Base-by-base conservation (phyloP, 1,284 basidiomycete genomes). In the Gomphus bonarii region DNA sequence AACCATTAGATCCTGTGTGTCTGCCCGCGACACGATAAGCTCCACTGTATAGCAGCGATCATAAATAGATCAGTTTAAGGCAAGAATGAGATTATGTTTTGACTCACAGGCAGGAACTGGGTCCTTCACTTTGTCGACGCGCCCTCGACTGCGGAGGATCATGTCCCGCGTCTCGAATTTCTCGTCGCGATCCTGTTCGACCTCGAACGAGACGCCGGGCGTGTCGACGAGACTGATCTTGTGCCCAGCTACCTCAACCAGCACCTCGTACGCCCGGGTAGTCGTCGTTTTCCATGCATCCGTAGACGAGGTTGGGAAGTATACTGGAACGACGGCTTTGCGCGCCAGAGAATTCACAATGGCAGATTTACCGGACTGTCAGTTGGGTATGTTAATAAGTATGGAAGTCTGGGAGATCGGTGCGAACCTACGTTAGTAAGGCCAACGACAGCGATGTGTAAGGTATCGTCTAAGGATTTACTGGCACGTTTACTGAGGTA, bases 91-190 rank as follows among this genome's bases (percentile, higher is more conserved):
- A 18, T 3, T 25, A 25, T 4, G 18, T 57, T 18, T 14, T 4
- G 31, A 73, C 80, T 62, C 67, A 91, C 91, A 78, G 52, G 88
- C 81, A 18, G 81, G 82, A 57, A 85, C 70, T 28, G 91, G 86
- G 66, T 97, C 93, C 68, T 92, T 90, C 58, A 97, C 75, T 43
- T 86, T 79, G 68, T 97, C 95, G 43, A 97, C 85, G 63, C 90
- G 81, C 36, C 95, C 90, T 63, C 88, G 80, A 66, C 85, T 90
- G 57, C 93, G 78, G 62, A 92, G 66, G 25, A 95, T 69, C 58
- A 91, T 77, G 65, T 94, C 91, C 46, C 75, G 79, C 14, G 80
- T 81, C 46, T 84, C 81, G 35, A 70, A 64, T 28, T 16, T 76
- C 16, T 76, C 74, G 46, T 75, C 73, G 33, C 68, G 64, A 12